Base-by-base conservation (phyloP, 225 moss, liverwort and hornwort species). In the Neckera pumila region DNA sequence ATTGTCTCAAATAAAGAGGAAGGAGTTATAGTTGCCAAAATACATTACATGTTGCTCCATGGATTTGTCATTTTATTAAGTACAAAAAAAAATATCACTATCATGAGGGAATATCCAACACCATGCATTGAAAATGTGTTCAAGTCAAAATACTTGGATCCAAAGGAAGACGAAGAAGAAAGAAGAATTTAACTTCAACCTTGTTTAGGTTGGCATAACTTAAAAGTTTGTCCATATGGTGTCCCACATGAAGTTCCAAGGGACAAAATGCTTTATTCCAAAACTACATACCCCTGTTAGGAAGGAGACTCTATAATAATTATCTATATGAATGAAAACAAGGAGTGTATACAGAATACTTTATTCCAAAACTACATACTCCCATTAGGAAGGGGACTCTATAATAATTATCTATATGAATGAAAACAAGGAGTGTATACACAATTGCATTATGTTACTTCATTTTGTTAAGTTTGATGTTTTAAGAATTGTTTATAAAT, bases 391-490 rank as follows among this genome's bases (percentile, higher is more conserved):
- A 0, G 27, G 4, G 27, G 10, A 27, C 2, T 43, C 6, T 66
- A 66, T n/a, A 20, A 6, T 11, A 21, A 65, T 34, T 34, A 0
- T 5, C 1, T 65, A 65, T 2, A 34, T 34, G 10, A 1, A 4
- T 23, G 9, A 70, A 71, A 7, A 4, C 17, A 26, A 71, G 5
- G 1, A 40, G 3, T 70, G 0, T 25, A 40, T 12, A 8, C 26
- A 15, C 0, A 2, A 14, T 42, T 42, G 26, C 3, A 42, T 42
- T 14, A 5, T 0, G 0, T 42, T 26, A 42, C 15, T 26, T 43
- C 27, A 12, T 71, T 71, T 8, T 27, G 3, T 72, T 43, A 27
- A 43, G 2, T 27, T 71, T 71, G 15, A 71, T 42, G 9, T 42
- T 42, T 27, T 71, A 27, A 27, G 16, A 71, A 2, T 40, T 70